A percentile compares a stretch with the other conserved stretches of the same genome.
Conservation (phyloP, 1,139 yeast genomes). For the Magnusiomyces sp. region DNA sequence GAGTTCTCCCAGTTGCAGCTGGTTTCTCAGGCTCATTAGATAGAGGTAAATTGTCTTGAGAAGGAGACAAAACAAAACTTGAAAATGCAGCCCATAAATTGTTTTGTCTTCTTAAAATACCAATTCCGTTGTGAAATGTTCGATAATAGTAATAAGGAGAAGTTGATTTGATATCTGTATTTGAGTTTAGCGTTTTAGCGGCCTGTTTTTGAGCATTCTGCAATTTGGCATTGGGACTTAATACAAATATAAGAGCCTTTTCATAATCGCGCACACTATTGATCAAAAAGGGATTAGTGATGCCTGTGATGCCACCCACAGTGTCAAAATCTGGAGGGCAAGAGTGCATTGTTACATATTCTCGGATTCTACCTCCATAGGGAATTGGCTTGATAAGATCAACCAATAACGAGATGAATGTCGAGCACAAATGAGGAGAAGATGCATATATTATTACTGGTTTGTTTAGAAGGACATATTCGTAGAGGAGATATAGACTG, state of each 20-base stretch:
- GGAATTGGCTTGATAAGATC: constrained; percentile 24
- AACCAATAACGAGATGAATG: constrained; percentile 21
- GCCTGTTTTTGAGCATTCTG: constrained; percentile 3
- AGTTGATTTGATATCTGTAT: not conserved
- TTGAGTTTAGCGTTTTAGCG: not conserved
- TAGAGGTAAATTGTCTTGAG: not conserved
- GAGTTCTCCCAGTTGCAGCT: not conserved
- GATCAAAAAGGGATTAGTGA: constrained; percentile 24
- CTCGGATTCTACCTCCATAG: constrained; percentile 20
- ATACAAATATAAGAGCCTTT: constrained; percentile 8
- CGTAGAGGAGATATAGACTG: constrained; percentile 25
- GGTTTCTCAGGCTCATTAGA: too few relatives aligned
- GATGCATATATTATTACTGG: constrained; percentile 24
- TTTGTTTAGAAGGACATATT: constrained; percentile 20
- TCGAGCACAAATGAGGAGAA: constrained; percentile 23
- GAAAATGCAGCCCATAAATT: constrained; percentile 5
- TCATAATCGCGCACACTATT: constrained; percentile 8
- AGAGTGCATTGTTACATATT: constrained; percentile 25
- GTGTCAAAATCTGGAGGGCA: constrained; percentile 11
- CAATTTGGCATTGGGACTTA: constrained; percentile 5
- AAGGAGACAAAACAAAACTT: not conserved
- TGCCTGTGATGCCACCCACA: constrained; percentile 21
- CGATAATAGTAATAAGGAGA: constrained; percentile 11
- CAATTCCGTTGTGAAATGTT: constrained; percentile 9
- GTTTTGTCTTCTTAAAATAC: constrained; percentile 9